Evolutionary conservation across 2,329 filamentous ascomycete genomes (phyloP).

Genomic region (Cladobotryum mycophilum): DNA sequence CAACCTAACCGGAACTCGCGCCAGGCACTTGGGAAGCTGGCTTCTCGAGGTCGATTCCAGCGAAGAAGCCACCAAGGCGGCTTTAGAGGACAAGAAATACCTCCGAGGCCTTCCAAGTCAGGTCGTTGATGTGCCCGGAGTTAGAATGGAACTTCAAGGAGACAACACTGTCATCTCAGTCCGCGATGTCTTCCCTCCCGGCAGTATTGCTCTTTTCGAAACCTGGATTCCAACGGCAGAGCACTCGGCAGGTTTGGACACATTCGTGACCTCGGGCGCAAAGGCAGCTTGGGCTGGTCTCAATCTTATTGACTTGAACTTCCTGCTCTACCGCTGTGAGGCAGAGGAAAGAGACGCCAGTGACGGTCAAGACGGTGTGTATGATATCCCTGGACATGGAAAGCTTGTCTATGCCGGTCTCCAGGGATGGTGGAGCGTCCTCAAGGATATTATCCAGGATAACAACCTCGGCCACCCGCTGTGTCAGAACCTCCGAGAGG

Average conservation of each 20-base stretch:
- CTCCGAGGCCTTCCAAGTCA: slow-evolving; percentile 80
- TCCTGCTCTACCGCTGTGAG: slow-evolving; percentile 84
- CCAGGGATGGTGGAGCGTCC: slow-evolving; percentile 97
- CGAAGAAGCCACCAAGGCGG: slow-evolving; percentile 58
- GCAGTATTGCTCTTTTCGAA: slow-evolving; percentile 91
- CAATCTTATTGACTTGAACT: slow-evolving; percentile 79
- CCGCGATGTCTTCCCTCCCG: slow-evolving; percentile 79
- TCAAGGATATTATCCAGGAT: slow-evolving; percentile 75
- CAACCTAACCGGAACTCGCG: slow-evolving; percentile 75
- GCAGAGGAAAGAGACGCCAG: slow-evolving; percentile 79
- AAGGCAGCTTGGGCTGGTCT: slow-evolving; percentile 70
- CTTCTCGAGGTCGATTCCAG: slow-evolving; percentile 81
- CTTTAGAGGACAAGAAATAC: slow-evolving; percentile 61
- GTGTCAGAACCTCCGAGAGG: slow-evolving; percentile 85
- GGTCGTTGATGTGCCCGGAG: slow-evolving; percentile 66
- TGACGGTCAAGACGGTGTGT: slow-evolving; percentile 75
- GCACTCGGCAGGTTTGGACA: slow-evolving; percentile 75
- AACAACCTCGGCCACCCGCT: slow-evolving; percentile 92
- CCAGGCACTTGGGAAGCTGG: slow-evolving; percentile 84
- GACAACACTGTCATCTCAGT: slow-evolving; percentile 75
- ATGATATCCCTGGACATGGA: slow-evolving; percentile 77
- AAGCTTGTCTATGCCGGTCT: slow-evolving; percentile 88
- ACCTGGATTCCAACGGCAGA: slow-evolving; percentile 90
- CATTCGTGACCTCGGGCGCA: slow-evolving; percentile 76
- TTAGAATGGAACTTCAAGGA: slow-evolving; percentile 64